Percentiles rank a stretch among this genome's conserved stretches.
Conservation (phyloP, 306 rosid species). For the Glycine soja region DNA sequence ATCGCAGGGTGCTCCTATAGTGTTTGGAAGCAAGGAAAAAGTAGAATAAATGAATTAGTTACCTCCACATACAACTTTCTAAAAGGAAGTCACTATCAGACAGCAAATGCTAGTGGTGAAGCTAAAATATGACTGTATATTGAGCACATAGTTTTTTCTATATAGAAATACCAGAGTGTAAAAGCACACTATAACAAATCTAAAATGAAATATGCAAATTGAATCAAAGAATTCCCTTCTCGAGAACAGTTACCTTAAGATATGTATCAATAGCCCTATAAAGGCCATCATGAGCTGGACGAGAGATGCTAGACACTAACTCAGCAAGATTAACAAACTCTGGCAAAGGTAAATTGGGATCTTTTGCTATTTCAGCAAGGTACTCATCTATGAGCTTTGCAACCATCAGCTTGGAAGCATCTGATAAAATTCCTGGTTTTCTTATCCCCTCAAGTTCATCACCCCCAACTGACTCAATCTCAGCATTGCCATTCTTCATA, state of each 20-base stretch:
- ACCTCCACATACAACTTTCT: constrained; percentile 4
- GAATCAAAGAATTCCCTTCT: constrained; percentile 23
- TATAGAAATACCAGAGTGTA: too few relatives aligned
- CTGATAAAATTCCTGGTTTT: constrained; percentile 80
- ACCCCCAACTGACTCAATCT: constrained; percentile 64
- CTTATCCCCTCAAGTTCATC: constrained; percentile 59
- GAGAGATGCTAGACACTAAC: constrained; percentile 68
- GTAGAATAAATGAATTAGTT: background rate
- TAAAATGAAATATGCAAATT: constrained; percentile 16
- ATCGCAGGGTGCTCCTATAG: constrained; percentile 86
- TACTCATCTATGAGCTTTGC: constrained; percentile 87
- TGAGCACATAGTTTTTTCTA: background rate
- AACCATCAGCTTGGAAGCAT: constrained; percentile 95
- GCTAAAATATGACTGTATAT: background rate
- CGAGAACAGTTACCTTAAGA: constrained; percentile 74
- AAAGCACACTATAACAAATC: background rate
- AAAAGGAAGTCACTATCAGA: constrained; percentile 9
- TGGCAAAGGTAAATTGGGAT: constrained; percentile 70
- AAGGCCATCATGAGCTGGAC: constrained; percentile 88
- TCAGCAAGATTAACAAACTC: constrained; percentile 81
- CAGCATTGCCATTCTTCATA: constrained; percentile 64
- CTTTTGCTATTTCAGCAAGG: constrained; percentile 88
- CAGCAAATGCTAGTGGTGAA: background rate
- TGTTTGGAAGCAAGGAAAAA: constrained; percentile 28
- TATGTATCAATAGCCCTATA: constrained; percentile 93